Evolutionary conservation across 768 basidiomycete species (phyloP), one percentile per base, ranked within the genome.

Genomic region (Boletus bicolor): DNA sequence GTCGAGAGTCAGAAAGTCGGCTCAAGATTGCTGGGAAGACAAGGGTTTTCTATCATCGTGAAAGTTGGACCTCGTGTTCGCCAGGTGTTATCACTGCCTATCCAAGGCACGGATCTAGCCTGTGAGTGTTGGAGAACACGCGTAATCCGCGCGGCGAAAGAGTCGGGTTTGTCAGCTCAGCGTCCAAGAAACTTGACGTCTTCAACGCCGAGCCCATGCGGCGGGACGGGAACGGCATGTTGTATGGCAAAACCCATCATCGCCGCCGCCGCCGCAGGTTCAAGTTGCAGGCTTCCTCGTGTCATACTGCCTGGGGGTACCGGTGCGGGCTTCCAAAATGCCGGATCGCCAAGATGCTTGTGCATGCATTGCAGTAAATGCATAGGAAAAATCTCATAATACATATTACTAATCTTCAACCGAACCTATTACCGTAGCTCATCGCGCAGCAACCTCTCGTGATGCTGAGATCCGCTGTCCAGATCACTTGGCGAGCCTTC

Each of bases 31-130:
- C 26, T 52, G 49, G 17, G 56, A 26, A 34, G 47, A 47, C 15
- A 56, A 37, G 50, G 57, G 62, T 62, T 73, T 71, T 72, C 65
- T 68, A 71, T 57, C 60, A 59, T 62, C 37, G 21, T 39, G 51
- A 53, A 41, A 34, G 41, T 17, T 36, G 36, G 24, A 11, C 71
- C 70, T 71, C 70, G 58, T 71, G 70, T 71, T 58, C 32, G 50
- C 64, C 71, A 65, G 69, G 67, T 30, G 69, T 62, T 57, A 70
- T 69, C 62, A 60, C 58, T 71, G 62, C 62, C 68, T 60, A 58
- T 70, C 70, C 51, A 47, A 49, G 64, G 50, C 30, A 49, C 49
- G 56, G 49, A 5, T 21, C 49, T 5, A 30, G 38, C 17, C 46
- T 35, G 47, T 54, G 57, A 49, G 54, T 44, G 52, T 30, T 43